Base-by-base conservation (phyloP, 257 asterid species). In the Ilex aquifolium region DNA sequence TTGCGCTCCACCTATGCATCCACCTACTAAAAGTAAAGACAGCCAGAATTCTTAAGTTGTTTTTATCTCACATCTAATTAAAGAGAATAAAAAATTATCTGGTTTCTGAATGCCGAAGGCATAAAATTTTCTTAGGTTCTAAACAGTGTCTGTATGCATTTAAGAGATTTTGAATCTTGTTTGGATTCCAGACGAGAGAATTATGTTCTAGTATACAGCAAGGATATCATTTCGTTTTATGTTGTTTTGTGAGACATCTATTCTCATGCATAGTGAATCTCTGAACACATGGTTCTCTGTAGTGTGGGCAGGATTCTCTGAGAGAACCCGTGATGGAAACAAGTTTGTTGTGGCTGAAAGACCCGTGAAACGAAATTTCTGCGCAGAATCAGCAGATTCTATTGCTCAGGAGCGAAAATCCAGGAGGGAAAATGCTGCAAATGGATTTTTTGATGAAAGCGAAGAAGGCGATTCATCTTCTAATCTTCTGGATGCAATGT, bases 301-400 rank as follows among this genome's bases (percentile, higher is more conserved):
- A 93, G 99, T 88, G 58, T 93, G 97, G 99, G 97, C 99, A 62
- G 95, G 92, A 74, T 93, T 90, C 76, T 61, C 96, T 0, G 99
- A 93, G 85, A 83, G 99, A 79, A 66, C 72, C 44, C 97, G 99
- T 32, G 97, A 93, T 78, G 97, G 97, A 58, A 85, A 77, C 88
- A 93, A 93, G 71, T 93, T 81, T 76, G 46, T 84, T 60, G 95
- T 93, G 62, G 91, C 96, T 2, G 96, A 90, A 81, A 85, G 79
- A 73, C 83, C 91, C 36, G 76, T 48, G 52, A 76, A 78, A 62
- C 79, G 79, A 64, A 87, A 65, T 58, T 80, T 57, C 72, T 77
- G 87, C 69, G 65, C 80, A 4, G 97, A 85, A 78, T 74, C 91
- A 49, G 82, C 93, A 7, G 96, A 85, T 78, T 76, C 95, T 66